A percentile compares a stretch with the other conserved stretches of the same genome.
phyloP scores from a whole-genome alignment of 345 rosid species.

The Laguncularia racemosa region DNA sequence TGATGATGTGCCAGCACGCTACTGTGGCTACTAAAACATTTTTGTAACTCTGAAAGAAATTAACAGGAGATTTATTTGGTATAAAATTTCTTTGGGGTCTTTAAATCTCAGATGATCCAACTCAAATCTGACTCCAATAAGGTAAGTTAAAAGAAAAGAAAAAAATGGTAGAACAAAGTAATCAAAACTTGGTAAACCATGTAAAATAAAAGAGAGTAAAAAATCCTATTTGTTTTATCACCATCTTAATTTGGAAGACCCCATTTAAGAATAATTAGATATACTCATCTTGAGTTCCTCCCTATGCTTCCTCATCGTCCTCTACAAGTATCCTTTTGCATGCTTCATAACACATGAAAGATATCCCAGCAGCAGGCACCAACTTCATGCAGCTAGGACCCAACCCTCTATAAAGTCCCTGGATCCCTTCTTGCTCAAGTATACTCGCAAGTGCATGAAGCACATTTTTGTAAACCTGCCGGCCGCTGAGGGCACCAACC shows the following conservation, averaged over 20 bases:
- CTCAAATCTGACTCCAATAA: background rate
- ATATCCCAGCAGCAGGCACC: constrained; percentile 98
- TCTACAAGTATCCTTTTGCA: constrained; percentile 81
- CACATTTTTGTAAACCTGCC: constrained; percentile 80
- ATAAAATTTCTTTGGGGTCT: no score
- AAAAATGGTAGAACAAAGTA: background rate
- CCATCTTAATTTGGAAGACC: no score
- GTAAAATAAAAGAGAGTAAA: background rate
- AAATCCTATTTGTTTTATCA: background rate
- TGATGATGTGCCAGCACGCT: no score
- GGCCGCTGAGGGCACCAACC: constrained; percentile 84
- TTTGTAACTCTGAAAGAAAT: no score
- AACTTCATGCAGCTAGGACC: constrained; percentile 95
- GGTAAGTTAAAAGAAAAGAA: background rate
- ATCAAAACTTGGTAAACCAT: background rate
- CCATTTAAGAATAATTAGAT: no score
- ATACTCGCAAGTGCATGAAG: constrained; percentile 77
- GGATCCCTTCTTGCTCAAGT: constrained; percentile 77
- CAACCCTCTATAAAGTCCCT: constrained; percentile 77
- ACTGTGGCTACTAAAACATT: no score
- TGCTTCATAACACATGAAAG: constrained; percentile 98
- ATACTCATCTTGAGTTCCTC: background rate
- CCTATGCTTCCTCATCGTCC: constrained; percentile 42
- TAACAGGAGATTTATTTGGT: no score
- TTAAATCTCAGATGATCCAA: background rate